Percentiles rank a stretch among this genome's conserved stretches.
These are phyloP conservation scores for Aspergillus sp. DNA, from an alignment of 2,329 filamentous ascomycete species.

Conservation along the genomic window DNA sequence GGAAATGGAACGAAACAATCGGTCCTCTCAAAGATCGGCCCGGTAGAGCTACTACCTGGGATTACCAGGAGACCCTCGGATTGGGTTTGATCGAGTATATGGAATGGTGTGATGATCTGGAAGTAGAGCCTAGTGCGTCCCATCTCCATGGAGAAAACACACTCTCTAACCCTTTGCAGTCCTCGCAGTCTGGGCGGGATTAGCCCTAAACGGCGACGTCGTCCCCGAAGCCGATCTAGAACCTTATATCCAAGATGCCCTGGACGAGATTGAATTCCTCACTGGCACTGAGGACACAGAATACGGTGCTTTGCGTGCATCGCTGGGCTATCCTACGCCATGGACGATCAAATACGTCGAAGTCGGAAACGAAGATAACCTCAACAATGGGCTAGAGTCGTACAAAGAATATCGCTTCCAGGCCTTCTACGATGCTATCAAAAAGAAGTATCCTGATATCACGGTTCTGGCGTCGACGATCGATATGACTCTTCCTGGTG, in stretches of 20 bases:
- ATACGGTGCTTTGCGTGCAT: constrained; percentile 48
- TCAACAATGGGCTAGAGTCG: constrained; percentile 48
- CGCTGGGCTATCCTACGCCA: constrained; percentile 58
- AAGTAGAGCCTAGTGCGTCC: constrained; percentile 31
- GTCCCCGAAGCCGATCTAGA: constrained; percentile 32
- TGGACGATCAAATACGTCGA: constrained; percentile 60
- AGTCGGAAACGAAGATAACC: constrained; percentile 65
- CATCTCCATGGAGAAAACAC: not conserved
- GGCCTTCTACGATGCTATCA: constrained; percentile 57
- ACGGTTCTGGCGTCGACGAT: constrained; percentile 35
- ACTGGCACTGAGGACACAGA: constrained; percentile 21
- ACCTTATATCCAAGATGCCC: constrained; percentile 29
- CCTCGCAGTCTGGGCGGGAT: constrained; percentile 42
- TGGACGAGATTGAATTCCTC: constrained; percentile 29
- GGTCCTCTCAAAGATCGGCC: constrained; percentile 46
- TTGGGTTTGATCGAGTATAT: constrained; percentile 46
- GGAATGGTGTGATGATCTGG: constrained; percentile 44
- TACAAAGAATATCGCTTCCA: constrained; percentile 54
- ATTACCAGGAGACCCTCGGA: constrained; percentile 41
- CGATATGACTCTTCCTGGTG: constrained; percentile 19
- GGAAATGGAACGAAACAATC: constrained; percentile 51
- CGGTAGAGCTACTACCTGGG: constrained; percentile 38
- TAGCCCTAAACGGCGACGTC: constrained; percentile 36
- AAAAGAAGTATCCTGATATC: constrained; percentile 52
- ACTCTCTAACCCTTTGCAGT: constrained; percentile 13